These are phyloP conservation scores for Amphirosellinia nigrospora DNA, from an alignment of 495 filamentous ascomycete genomes.

Conservation along the genomic window DNA sequence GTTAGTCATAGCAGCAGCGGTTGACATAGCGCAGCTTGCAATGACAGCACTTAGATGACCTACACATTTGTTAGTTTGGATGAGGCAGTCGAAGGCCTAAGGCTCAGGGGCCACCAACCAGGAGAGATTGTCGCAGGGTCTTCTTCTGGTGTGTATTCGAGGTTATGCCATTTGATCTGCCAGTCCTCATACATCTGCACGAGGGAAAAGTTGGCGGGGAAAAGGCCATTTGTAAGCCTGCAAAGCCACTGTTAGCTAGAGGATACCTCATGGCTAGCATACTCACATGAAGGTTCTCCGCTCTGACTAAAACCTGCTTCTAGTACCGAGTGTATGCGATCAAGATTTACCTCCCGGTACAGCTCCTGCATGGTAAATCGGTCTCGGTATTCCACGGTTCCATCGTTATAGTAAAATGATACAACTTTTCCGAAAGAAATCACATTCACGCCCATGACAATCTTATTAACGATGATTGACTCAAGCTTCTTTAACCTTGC, in stretches of 20 bases:
- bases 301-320: conserved; percentile 34
- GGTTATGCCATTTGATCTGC: conserved; percentile 64
- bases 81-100: not conserved
- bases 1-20: conserved; percentile 43
- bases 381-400: conserved; percentile 78
- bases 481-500: conserved; percentile 69
- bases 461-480: conserved; percentile 67
- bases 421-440: conserved; percentile 71
- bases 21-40: conserved; percentile 65
- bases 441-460: conserved; percentile 69
- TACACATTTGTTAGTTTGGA: conserved; percentile 31
- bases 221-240: conserved; percentile 70
- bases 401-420: conserved; percentile 74
- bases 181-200: conserved; percentile 70
- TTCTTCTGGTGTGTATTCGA: conserved; percentile 61
- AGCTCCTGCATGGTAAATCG: conserved; percentile 70
- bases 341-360: conserved; percentile 63
- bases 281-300: conserved; percentile 36
- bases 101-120: conserved; percentile 41
- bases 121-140: conserved; percentile 48
- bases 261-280: not conserved
- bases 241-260: conserved; percentile 23
- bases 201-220: conserved; percentile 74
- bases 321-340: conserved; percentile 54
- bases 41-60: conserved; percentile 61